Conservation (phyloP, 306 rosid genomes). For the Casuarina glauca region DNA sequence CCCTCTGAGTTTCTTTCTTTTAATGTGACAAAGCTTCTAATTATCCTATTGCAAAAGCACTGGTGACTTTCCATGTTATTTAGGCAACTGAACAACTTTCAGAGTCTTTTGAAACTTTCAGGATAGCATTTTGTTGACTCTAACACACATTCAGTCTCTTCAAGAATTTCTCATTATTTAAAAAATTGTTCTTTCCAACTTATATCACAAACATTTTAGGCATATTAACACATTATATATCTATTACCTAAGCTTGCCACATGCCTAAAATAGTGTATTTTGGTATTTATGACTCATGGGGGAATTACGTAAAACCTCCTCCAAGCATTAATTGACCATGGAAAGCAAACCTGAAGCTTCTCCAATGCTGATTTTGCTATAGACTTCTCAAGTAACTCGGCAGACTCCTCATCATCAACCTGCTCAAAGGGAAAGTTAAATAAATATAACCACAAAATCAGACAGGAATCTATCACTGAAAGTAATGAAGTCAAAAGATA, state of each 20-base stretch:
- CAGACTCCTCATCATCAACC: slow-evolving; percentile 53
- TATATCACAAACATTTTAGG: slow-evolving; percentile 1
- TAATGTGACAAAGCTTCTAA: not conserved
- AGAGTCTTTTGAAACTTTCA: not conserved
- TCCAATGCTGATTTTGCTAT: slow-evolving; percentile 68
- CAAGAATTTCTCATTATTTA: slow-evolving; percentile 3
- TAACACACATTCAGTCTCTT: not conserved
- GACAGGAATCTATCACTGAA: slow-evolving; percentile 6
- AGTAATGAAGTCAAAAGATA: slow-evolving; percentile 17
- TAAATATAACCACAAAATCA: slow-evolving; percentile 30
- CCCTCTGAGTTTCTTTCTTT: no score
- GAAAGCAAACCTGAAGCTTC: slow-evolving; percentile 70
- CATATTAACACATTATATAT: slow-evolving; percentile 4
- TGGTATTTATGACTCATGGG: not conserved
- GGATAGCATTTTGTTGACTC: not conserved
- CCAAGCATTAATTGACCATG: not conserved
- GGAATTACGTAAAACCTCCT: not conserved
- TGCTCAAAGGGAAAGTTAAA: slow-evolving; percentile 34
- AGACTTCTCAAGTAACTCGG: slow-evolving; percentile 63
- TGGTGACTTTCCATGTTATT: not conserved
- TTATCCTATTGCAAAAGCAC: not conserved
- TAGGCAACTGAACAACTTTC: not conserved
- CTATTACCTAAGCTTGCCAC: slow-evolving; percentile 19
- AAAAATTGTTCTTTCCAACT: slow-evolving; percentile 1
- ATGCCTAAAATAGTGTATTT: slow-evolving; percentile 12